Percentiles rank a stretch among this genome's conserved stretches.
Evolutionary conservation across 2,329 filamentous ascomycete genomes (phyloP).

Genomic region (Alternaria ethzedia): DNA sequence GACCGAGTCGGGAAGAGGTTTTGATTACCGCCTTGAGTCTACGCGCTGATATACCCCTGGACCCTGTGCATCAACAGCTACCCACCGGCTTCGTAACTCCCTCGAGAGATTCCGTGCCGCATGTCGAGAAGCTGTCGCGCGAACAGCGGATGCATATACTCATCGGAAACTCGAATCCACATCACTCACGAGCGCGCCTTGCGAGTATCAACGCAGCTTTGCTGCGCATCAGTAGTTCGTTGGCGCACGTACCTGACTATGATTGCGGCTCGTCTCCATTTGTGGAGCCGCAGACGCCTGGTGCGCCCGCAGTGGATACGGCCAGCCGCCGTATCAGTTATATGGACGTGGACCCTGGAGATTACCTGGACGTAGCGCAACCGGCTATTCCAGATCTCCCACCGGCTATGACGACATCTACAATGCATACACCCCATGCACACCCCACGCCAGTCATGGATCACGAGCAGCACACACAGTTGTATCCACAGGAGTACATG

Average conservation of each 20-base stretch:
- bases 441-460: constrained; percentile 28
- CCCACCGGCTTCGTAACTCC: constrained; percentile 44
- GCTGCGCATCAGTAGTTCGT: constrained; percentile 28
- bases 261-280: constrained; percentile 36
- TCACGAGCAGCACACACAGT: constrained; percentile 25
- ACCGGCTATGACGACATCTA: constrained; percentile 24
- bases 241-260: constrained; percentile 25
- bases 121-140: constrained; percentile 38
- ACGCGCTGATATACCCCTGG: constrained; percentile 42
- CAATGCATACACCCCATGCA: constrained; percentile 25
- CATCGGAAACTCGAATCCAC: constrained; percentile 39
- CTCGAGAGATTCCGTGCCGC: constrained; percentile 44
- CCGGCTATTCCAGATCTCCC: constrained; percentile 37
- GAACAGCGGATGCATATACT: constrained; percentile 47
- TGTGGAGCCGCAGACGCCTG: constrained; percentile 25
- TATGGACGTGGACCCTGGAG: constrained; percentile 46
- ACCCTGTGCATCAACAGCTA: constrained; percentile 35
- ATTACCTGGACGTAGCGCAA: constrained; percentile 37
- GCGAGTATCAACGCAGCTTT: constrained; percentile 43
- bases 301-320: constrained; percentile 28
- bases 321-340: constrained; percentile 44
- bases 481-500: constrained; percentile 29
- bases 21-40: constrained; percentile 45
- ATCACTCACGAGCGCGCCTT: constrained; percentile 34
- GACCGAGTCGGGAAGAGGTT: constrained; percentile 46